phyloP scores from a whole-genome alignment of 2,329 filamentous ascomycete genomes.

The Cladobotryum mycophilum region DNA sequence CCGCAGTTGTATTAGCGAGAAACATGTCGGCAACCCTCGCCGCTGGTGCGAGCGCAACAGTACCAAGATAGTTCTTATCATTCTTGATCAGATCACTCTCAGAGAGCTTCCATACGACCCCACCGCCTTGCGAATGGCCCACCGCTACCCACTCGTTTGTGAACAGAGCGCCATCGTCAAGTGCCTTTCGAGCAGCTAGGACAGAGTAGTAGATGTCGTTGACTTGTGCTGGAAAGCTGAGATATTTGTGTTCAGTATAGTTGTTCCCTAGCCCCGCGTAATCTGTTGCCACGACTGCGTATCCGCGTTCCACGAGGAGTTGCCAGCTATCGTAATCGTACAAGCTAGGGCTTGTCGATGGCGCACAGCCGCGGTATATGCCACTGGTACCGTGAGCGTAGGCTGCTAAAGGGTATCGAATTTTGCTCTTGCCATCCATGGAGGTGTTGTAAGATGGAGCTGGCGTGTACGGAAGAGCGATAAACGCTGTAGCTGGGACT shows the following conservation, averaged over 20 bases:
- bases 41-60: slow-evolving; percentile 13
- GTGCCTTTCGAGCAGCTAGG: slow-evolving; percentile 6
- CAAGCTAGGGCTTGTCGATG: slow-evolving; percentile 4
- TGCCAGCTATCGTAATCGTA: slow-evolving; percentile 13
- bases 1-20: neutral
- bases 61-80: slow-evolving; percentile 12
- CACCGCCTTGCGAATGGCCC: slow-evolving; percentile 17
- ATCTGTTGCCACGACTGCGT: slow-evolving; percentile 17
- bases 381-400: slow-evolving; percentile 14
- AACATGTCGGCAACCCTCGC: slow-evolving; percentile 9
- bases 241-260: slow-evolving; percentile 16
- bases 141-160: slow-evolving; percentile 11
- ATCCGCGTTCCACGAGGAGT: slow-evolving; percentile 8
- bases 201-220: slow-evolving; percentile 15
- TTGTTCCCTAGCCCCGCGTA: slow-evolving; percentile 19
- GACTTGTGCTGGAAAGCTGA: slow-evolving; percentile 10
- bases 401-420: neutral
- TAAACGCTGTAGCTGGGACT: slow-evolving; percentile 12
- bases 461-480: slow-evolving; percentile 9
- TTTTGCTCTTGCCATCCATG: no score
- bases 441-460: neutral
- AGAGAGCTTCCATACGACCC: slow-evolving; percentile 16
- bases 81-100: slow-evolving; percentile 11
- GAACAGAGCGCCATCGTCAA: neutral
- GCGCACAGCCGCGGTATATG: slow-evolving; percentile 10